phyloP scores from a whole-genome alignment of 495 filamentous ascomycete genomes.

The Viridothelium virens region DNA sequence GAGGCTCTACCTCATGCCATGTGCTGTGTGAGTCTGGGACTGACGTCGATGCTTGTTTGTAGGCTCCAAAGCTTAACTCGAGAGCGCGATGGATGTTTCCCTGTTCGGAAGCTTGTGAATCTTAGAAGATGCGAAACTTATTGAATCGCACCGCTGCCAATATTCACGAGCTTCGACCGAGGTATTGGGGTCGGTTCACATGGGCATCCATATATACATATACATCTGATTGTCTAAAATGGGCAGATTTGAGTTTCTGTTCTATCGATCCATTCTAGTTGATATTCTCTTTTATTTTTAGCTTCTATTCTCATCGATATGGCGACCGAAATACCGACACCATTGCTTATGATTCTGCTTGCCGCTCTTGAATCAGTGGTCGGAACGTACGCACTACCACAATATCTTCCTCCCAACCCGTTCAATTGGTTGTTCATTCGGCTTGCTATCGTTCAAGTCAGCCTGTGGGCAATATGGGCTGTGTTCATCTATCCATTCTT shows the following conservation, averaged over 20 bases:
- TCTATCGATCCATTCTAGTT: background rate
- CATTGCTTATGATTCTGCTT: background rate
- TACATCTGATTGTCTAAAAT: background rate
- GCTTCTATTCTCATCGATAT: background rate
- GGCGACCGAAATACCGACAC: background rate
- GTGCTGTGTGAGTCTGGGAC: too few relatives aligned
- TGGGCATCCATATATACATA: constrained; percentile 2
- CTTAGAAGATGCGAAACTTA: background rate
- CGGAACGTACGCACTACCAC: background rate
- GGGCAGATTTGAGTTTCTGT: background rate
- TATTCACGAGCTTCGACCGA: background rate
- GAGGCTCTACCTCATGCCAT: too few relatives aligned
- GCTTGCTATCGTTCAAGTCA: background rate
- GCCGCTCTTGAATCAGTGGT: constrained; percentile 2
- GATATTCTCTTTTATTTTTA: background rate
- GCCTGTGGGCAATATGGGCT: background rate
- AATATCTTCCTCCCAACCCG: constrained; percentile 5
- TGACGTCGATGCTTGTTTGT: background rate
- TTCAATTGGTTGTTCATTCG: constrained; percentile 10
- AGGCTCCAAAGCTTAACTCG: background rate
- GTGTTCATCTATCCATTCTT: constrained; percentile 6
- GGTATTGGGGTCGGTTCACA: background rate
- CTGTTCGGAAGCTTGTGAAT: background rate
- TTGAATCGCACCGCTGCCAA: background rate
- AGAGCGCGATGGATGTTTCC: background rate